Conservation (phyloP, 495 filamentous ascomycete species). For the Talaromyces stipitatus region DNA sequence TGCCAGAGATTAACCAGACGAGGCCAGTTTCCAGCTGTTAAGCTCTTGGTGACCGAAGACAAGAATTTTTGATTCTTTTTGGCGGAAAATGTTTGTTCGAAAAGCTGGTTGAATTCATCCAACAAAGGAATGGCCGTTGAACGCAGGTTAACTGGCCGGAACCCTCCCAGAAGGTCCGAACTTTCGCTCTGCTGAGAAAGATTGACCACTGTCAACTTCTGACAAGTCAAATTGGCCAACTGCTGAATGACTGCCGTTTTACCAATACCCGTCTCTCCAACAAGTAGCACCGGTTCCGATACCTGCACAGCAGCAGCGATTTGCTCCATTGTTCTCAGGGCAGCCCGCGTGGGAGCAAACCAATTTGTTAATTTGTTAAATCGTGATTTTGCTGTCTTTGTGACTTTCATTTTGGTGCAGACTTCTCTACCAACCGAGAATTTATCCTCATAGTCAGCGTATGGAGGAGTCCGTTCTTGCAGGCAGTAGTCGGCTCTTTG, state of each 20-base stretch:
- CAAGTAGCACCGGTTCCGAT: constrained; percentile 81
- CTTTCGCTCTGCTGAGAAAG: constrained; percentile 96
- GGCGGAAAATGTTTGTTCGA: constrained; percentile 73
- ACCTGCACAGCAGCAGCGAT: constrained; percentile 74
- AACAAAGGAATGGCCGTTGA: constrained; percentile 84
- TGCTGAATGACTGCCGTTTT: constrained; percentile 96
- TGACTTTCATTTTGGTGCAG: constrained; percentile 24
- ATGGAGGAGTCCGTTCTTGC: constrained; percentile 55
- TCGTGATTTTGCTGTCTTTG: constrained; percentile 1
- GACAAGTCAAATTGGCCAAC: constrained; percentile 70
- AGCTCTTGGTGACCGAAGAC: constrained; percentile 66
- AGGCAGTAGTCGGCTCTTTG: constrained; percentile 68
- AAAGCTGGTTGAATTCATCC: constrained; percentile 87
- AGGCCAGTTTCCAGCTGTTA: constrained; percentile 76
- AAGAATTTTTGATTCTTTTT: constrained; percentile 84
- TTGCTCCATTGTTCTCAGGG: constrained; percentile 60
- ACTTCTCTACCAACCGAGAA: constrained; percentile 63
- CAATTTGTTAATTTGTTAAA: constrained; percentile 28
- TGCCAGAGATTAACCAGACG: constrained; percentile 78
- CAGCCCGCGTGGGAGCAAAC: constrained; percentile 39
- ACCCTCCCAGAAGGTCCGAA: constrained; percentile 86
- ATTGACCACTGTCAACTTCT: constrained; percentile 83
- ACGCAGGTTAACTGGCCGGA: constrained; percentile 87
- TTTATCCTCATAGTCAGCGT: constrained; percentile 46
- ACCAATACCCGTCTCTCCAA: constrained; percentile 96